Evolutionary conservation across 345 rosid species (phyloP).

Genomic region (Salix arbutifolia): DNA sequence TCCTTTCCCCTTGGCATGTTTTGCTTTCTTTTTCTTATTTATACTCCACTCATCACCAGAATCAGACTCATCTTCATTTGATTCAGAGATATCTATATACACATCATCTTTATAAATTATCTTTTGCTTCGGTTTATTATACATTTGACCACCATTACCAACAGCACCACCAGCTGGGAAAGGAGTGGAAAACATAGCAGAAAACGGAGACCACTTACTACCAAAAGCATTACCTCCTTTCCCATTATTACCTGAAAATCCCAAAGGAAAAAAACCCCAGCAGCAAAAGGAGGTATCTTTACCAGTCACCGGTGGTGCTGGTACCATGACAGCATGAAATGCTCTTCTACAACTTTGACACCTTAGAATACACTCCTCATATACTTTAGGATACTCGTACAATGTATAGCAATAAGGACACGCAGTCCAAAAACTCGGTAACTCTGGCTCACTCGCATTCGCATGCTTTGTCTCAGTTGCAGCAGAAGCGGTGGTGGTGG

Average conservation of each 20-base stretch:
- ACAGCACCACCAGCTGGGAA: constrained; percentile 5
- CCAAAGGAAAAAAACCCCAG: constrained; percentile 75
- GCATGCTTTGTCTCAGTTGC: not conserved
- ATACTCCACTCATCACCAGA: constrained; percentile 54
- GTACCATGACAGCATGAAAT: constrained; percentile 62
- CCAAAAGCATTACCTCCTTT: constrained; percentile 17
- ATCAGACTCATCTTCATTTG: constrained; percentile 38
- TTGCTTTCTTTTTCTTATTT: constrained; percentile 36
- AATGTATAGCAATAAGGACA: constrained; percentile 79
- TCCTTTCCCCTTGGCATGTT: constrained; percentile 44
- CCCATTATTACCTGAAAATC: constrained; percentile 39
- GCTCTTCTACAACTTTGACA: constrained; percentile 82
- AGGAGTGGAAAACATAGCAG: constrained; percentile 49
- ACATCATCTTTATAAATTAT: constrained; percentile 35
- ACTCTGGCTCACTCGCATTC: constrained; percentile 22
- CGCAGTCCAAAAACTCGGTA: constrained; percentile 78
- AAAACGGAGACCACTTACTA: constrained; percentile 68
- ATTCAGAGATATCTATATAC: constrained; percentile 55
- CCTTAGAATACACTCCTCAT: constrained; percentile 64
- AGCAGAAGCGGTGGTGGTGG: not conserved
- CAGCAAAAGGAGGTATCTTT: constrained; percentile 64
- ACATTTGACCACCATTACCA: no score
- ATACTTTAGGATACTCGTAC: constrained; percentile 68
- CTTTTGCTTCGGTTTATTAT: constrained; percentile 9
- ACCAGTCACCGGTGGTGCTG: constrained; percentile 58